Evolutionary conservation across 2,329 filamentous ascomycete genomes (phyloP), one percentile per base, ranked within the genome.

Genomic region (Knufia fluminis): DNA sequence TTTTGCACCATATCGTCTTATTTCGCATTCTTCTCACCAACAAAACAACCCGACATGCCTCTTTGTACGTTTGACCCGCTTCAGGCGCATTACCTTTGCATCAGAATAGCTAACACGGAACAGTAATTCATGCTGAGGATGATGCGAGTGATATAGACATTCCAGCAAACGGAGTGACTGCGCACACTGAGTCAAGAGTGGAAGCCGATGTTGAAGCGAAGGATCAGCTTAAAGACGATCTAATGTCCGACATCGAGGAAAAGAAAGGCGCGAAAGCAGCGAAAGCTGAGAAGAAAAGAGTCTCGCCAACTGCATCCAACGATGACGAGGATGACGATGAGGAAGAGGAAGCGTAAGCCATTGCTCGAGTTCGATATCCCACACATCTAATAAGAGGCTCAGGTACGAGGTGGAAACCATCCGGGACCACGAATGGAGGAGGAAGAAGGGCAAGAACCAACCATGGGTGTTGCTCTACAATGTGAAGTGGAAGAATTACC

Each of bases 401-500:
- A 71, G 69, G 4, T 71, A 66, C 45, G 53, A 66, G 12, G 69
- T 71, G 14, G 69, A 71, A 42, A 60, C 61, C 17, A 68, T 70
- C 44, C 28, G 62, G n/a, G 55, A 61, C 0, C 69, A 71, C 40
- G 55, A 61, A 8, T 70, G n/a, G 16, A 20, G 44, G 22, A 3
- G 32, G 61, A 58, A 16, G 59, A 45, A 45, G 17, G 42, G 42
- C 24, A 32, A 33, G n/a, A 36, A 36, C 16, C 33, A 36, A 17
- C n/a, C 31, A 23, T 38, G 17, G 10, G 9, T 26, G 10, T 22
- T 73, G 20, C 51, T 65, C 31, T 64, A 71, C 17, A 54, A 63
- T 6, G 69, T 73, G 24, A 73, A 73, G 56, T 74, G 71, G 71
- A 67, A 68, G 53, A 70, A 68, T 3, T 74, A 71, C 46, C 63